A percentile compares a stretch with the other conserved stretches of the same genome.
Evolutionary conservation across 2,329 filamentous ascomycete species (phyloP).

Genomic region (Colletotrichum scovillei): DNA sequence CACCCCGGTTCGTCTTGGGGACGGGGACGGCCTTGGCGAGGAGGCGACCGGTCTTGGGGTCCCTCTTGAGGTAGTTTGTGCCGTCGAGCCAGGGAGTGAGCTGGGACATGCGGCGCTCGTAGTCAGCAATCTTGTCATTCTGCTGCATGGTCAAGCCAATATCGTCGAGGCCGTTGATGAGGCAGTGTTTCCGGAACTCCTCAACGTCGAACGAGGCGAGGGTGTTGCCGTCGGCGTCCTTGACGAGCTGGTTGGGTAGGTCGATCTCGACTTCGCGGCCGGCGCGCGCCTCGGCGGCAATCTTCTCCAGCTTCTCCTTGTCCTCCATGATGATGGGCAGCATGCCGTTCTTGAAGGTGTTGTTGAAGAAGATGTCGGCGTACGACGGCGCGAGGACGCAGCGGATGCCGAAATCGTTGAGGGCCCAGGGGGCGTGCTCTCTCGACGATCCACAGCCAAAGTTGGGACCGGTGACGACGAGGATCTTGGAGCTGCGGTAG

Average conservation of each 20-base stretch:
- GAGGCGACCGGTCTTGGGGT: conserved; percentile 65
- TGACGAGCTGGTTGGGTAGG: conserved; percentile 85
- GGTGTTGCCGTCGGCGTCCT: conserved; percentile 77
- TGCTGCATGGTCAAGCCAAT: conserved; percentile 95
- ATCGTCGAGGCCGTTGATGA: conserved; percentile 93
- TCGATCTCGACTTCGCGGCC: conserved; percentile 91
- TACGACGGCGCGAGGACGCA: conserved; percentile 89
- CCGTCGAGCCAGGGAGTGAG: conserved; percentile 95
- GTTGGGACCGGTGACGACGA: conserved; percentile 91
- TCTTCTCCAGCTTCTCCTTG: conserved; percentile 71
- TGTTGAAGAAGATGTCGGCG: conserved; percentile 98
- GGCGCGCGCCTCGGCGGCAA: conserved; percentile 81
- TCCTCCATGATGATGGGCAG: conserved; percentile 83
- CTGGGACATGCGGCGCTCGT: conserved; percentile 80
- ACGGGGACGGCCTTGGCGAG: conserved; percentile 74
- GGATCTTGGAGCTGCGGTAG: conserved; percentile 85
- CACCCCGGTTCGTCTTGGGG: conserved; percentile 89
- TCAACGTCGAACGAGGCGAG: conserved; percentile 89
- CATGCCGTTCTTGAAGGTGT: conserved; percentile 99
- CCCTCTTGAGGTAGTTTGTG: conserved; percentile 78
- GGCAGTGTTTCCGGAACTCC: conserved; percentile 92
- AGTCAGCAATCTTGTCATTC: conserved; percentile 87
- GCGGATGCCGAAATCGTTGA: conserved; percentile 96
- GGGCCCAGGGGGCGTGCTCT: conserved; percentile 97
- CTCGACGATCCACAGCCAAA: conserved; percentile 94